Percentiles rank a stretch among this genome's conserved stretches.
phyloP scores from a whole-genome alignment of 441 rosid species.

The Adansonia grandidieri region DNA sequence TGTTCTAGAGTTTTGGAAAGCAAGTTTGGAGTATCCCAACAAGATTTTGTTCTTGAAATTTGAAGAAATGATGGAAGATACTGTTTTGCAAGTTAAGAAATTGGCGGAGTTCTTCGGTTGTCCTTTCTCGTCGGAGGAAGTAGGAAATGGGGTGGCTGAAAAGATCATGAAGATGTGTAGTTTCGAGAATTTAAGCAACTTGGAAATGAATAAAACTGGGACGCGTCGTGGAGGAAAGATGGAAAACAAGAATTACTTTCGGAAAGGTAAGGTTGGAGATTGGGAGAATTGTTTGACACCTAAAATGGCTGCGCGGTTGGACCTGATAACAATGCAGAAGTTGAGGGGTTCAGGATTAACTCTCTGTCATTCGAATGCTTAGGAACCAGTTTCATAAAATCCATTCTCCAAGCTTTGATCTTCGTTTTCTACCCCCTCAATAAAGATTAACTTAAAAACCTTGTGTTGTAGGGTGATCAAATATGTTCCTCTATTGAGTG shows the following conservation, averaged over 20 bases:
- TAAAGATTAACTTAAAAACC: neutral
- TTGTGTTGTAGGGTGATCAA: neutral
- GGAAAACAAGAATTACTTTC: neutral
- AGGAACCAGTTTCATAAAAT: neutral
- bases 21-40: constrained; percentile 27
- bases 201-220: constrained; percentile 13
- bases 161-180: constrained; percentile 9
- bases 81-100: neutral
- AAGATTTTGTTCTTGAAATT: constrained; percentile 31
- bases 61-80: constrained; percentile 29
- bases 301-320: constrained; percentile 21
- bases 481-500: neutral
- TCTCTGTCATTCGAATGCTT: neutral
- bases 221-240: neutral
- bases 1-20: constrained; percentile 33
- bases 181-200: constrained; percentile 12
- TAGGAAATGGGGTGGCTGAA: neutral
- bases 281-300: constrained; percentile 27
- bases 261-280: constrained; percentile 31
- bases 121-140: constrained; percentile 23
- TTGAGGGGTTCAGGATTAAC: neutral
- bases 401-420: neutral
- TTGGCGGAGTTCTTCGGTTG: constrained; percentile 18
- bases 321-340: constrained; percentile 17
- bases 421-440: neutral